Percentiles rank a stretch among this genome's conserved stretches.
Conservation (phyloP, 192 early-diverging fungal genomes). For the Umbelopsis vinacea region DNA sequence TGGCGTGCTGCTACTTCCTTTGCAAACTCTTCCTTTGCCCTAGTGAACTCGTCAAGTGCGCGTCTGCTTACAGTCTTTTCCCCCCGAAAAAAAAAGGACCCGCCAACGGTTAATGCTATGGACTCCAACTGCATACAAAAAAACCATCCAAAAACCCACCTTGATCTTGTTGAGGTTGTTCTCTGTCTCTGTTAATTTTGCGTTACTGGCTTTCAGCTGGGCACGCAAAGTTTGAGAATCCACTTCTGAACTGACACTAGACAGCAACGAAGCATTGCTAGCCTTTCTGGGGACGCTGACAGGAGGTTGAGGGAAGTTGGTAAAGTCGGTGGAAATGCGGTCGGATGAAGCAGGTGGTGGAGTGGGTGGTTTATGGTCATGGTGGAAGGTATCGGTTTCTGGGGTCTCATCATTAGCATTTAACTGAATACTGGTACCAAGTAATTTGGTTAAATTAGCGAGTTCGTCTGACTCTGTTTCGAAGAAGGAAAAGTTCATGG, state of each 20-base stretch:
- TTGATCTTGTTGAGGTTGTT: slow-evolving; percentile 42
- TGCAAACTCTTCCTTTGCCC: slow-evolving; percentile 50
- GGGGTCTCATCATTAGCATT: slow-evolving; percentile 5
- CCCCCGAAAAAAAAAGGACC: background rate
- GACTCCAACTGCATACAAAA: background rate
- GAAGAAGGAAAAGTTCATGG: slow-evolving; percentile 40
- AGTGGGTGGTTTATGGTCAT: slow-evolving; percentile 17
- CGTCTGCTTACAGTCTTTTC: slow-evolving; percentile 40
- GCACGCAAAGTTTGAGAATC: slow-evolving; percentile 19
- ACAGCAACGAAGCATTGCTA: slow-evolving; percentile 14
- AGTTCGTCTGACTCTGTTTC: slow-evolving; percentile 43
- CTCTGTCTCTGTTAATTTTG: slow-evolving; percentile 31
- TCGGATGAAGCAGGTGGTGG: slow-evolving; percentile 24
- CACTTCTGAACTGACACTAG: background rate
- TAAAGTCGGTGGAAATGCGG: slow-evolving; percentile 15
- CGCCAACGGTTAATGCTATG: background rate
- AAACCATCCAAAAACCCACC: slow-evolving; percentile 28
- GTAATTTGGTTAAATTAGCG: slow-evolving; percentile 35
- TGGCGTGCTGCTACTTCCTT: slow-evolving; percentile 36
- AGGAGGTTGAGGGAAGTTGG: slow-evolving; percentile 30
- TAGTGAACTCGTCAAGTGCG: slow-evolving; percentile 41
- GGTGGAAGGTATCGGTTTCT: slow-evolving; percentile 20
- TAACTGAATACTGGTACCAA: slow-evolving; percentile 32
- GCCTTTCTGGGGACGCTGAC: slow-evolving; percentile 12
- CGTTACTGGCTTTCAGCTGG: slow-evolving; percentile 32